Base-by-base conservation (phyloP, 228 moss, liverwort and hornwort species). In the Sphagnum fallax region DNA sequence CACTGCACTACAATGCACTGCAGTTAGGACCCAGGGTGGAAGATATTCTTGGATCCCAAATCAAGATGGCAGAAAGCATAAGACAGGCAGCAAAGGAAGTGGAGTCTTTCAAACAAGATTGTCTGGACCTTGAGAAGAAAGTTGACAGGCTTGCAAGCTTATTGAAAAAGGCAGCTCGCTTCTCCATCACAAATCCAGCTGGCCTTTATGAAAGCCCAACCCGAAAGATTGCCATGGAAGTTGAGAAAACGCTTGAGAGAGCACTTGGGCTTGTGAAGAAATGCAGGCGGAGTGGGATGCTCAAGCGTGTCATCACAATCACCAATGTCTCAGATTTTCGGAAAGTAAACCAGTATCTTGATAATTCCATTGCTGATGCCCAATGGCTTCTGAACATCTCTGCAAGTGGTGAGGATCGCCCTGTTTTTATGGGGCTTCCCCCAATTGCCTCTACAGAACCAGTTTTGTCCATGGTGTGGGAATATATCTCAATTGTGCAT, bases 301-400 rank as follows among this genome's bases (percentile, higher is more conserved):
- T 79, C 9, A 79, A 72, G 75, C 72, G 79, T 48, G 72, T 79
- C 69, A 79, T 79, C 55, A 79, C 79, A 8, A 79, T 79, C 66
- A 79, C 79, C 8, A 79, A 75, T 49, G 69, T 61, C 16, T 72
- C 75, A 5, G 79, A 79, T 69, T 79, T 79, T 64, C 32, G 73
- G 51, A 76, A 67, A 60, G 61, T 82, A 16, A 70, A 72, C 49
- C 75, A 66, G 73, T 72, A 64, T 18, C 49, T 82, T 49, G 82
- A 82, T 7, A 82, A 75, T 48, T 82, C 79, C 4, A 79, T 71
- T 13, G 79, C 73, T 8, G 79, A 82, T 48, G 70, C 79, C 5
- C 69, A 61, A 12, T 82, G 82, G 82, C 73, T 82, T 32, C 79
- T 82, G 11, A 82, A 73, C 49, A 75, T 82, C 63, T 82, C 79